These are phyloP conservation scores for Phaeoacremonium minimum DNA, from an alignment of 2,329 filamentous ascomycete genomes.

Conservation along the genomic window DNA sequence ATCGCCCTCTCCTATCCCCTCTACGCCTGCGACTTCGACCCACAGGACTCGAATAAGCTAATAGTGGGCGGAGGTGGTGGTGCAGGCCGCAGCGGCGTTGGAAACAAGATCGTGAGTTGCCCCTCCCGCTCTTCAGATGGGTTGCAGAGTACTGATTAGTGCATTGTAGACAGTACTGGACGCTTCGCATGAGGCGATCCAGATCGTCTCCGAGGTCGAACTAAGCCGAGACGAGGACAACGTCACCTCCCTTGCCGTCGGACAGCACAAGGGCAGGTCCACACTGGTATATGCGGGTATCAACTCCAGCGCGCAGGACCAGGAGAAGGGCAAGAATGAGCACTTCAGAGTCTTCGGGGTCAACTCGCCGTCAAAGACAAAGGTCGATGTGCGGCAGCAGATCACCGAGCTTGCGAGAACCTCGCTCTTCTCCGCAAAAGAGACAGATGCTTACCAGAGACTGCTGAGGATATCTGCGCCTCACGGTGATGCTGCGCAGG, in stretches of 20 bases:
- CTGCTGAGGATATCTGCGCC: conserved; percentile 50
- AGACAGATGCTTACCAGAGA: conserved; percentile 54
- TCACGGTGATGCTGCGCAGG: conserved; percentile 49
- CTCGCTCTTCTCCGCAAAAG: conserved; percentile 47
- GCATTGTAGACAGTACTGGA: conserved; percentile 62
- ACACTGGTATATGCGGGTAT: conserved; percentile 70
- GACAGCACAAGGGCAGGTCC: conserved; percentile 52
- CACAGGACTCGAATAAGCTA: conserved; percentile 68
- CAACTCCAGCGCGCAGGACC: conserved; percentile 72
- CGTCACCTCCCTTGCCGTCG: conserved; percentile 74
- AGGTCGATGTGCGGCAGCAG: conserved; percentile 26
- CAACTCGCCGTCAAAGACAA: conserved; percentile 24
- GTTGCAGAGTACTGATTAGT: conserved; percentile 2
- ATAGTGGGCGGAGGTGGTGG: conserved; percentile 87
- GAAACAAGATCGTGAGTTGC: conserved; percentile 74
- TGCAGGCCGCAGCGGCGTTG: conserved; percentile 72
- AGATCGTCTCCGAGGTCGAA: conserved; percentile 66
- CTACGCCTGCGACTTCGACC: conserved; percentile 85
- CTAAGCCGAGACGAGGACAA: conserved; percentile 84
- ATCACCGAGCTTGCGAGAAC: conserved; percentile 49
- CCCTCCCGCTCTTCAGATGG: not conserved
- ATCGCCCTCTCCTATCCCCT: conserved; percentile 75
- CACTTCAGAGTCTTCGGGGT: conserved; percentile 78
- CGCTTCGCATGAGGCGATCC: conserved; percentile 60
- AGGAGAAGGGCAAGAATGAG: conserved; percentile 73